Evolutionary conservation across 176 grass and related monocot species (phyloP), one percentile per base, ranked within the genome.

Genomic region (Aechmea fasciata): DNA sequence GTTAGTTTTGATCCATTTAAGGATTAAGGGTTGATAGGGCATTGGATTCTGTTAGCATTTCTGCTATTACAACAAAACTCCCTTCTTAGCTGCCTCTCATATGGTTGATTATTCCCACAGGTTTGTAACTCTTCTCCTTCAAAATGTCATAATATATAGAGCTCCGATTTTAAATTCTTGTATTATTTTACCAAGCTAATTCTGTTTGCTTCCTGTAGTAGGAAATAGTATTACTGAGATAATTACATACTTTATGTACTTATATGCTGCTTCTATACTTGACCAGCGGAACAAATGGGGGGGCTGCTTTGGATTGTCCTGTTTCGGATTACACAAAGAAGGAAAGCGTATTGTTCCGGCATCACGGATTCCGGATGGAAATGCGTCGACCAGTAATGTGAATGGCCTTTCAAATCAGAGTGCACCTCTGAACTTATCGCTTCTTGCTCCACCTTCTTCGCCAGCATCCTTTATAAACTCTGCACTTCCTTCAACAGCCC

Each of bases 401-500:
- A 86, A 85, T 62, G 80, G 73, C 70, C 77, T 77, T 83, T 83
- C 80, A 10, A 93, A 93, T 71, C 86, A 89, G 79, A 89, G 78
- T 76, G 71, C 61, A 50, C 69, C 80, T 67, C 57, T 85, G n/a
- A 93, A 89, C 73, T 72, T 89, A 55, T 93, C 90, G 67, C 90
- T 93, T 69, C 67, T 89, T 33, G 90, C 90, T 50, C 90, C 90
- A 65, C 90, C 90, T 64, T 93, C 90, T 24, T 93, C 90, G 10
- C 90, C 90, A 0, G 86, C 80, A 64, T 93, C 90, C 50, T 89
- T 89, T 75, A 86, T 83, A 63, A 89, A 93, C 72, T 93, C 90
- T 15, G 83, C 86, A 17, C 78, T 93, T 66, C 83, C 86, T 69
- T 93, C 90, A 0, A 93, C 86, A 49, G 85, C 75, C 69, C 90